Evolutionary conservation across 2,329 filamentous ascomycete genomes (phyloP).

Genomic region (Penicillium brevicompactum): DNA sequence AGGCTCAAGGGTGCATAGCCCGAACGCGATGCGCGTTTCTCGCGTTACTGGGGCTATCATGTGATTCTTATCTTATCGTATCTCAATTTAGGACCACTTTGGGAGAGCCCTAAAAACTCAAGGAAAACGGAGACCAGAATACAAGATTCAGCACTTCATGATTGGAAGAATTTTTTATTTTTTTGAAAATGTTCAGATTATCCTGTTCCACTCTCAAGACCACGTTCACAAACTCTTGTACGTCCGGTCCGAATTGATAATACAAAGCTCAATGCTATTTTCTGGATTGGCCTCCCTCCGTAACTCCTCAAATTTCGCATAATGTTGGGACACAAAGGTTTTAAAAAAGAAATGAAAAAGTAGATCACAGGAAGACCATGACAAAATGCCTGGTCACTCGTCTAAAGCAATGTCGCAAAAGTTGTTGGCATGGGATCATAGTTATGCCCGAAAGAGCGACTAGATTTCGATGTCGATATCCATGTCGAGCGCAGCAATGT

Average conservation of each 20-base stretch:
- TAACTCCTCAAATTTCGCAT: conserved; percentile 7
- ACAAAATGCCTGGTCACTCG: background rate
- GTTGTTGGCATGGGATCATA: background rate
- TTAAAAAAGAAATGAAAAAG: conserved; percentile 5
- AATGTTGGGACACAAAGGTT: background rate
- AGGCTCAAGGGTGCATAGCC: conserved; percentile 21
- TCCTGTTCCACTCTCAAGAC: no score
- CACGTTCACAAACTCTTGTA: no score
- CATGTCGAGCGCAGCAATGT: conserved; percentile 84
- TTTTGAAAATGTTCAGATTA: no score
- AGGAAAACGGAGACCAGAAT: no score
- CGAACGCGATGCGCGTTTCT: conserved; percentile 28
- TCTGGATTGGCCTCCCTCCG: conserved; percentile 13
- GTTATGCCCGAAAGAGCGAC: background rate
- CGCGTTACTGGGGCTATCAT: conserved; percentile 24
- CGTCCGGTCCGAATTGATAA: conserved; percentile 10
- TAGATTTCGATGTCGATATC: conserved; percentile 90
- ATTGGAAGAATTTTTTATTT: no score
- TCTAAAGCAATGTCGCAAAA: background rate
- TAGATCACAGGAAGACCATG: conserved; percentile 1
- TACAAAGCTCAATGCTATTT: conserved; percentile 12
- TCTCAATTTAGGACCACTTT: background rate
- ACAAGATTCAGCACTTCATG: no score
- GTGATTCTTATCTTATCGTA: conserved; percentile 25
- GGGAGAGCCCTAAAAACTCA: background rate